Percentiles rank a stretch among this genome's conserved stretches.
These are phyloP conservation scores for Catunica adiposa DNA, from an alignment of 2,329 filamentous ascomycete genomes.

Conservation along the genomic window DNA sequence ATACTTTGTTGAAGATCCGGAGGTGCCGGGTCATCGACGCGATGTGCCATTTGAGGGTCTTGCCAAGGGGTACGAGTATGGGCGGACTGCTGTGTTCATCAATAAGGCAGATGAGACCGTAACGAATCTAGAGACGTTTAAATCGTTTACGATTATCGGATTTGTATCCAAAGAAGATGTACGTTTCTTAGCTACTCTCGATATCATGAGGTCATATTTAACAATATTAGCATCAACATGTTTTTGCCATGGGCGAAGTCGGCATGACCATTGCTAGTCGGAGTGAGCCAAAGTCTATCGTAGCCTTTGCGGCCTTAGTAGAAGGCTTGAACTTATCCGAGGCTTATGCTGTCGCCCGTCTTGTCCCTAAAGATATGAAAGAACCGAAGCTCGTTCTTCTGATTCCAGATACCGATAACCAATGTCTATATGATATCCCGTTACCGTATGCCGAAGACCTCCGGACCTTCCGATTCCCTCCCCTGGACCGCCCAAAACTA, in stretches of 20 bases:
- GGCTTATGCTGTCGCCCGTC: conserved; percentile 68
- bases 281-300: conserved; percentile 61
- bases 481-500: conserved; percentile 43
- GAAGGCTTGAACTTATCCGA: conserved; percentile 74
- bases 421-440: conserved; percentile 78
- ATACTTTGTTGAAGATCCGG: conserved; percentile 65
- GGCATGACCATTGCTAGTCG: conserved; percentile 63
- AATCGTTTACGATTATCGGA: conserved; percentile 66
- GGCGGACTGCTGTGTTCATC: conserved; percentile 79
- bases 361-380: conserved; percentile 72
- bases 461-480: conserved; percentile 77
- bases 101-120: conserved; percentile 73
- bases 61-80: conserved; percentile 89
- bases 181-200: conserved; percentile 17
- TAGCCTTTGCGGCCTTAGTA: conserved; percentile 78
- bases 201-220: conserved; percentile 3
- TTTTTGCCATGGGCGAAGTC: conserved; percentile 67
- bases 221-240: conserved; percentile 54
- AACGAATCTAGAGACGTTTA: conserved; percentile 66
- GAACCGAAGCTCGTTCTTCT: conserved; percentile 63
- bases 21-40: conserved; percentile 58
- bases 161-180: conserved; percentile 64
- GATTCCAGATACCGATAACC: conserved; percentile 62
- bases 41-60: conserved; percentile 71
- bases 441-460: conserved; percentile 89